Evolutionary conservation across 78 protist genomes (phyloP), one percentile per base, ranked within the genome.

Genomic region (Planoprotostelium fungivorum): DNA sequence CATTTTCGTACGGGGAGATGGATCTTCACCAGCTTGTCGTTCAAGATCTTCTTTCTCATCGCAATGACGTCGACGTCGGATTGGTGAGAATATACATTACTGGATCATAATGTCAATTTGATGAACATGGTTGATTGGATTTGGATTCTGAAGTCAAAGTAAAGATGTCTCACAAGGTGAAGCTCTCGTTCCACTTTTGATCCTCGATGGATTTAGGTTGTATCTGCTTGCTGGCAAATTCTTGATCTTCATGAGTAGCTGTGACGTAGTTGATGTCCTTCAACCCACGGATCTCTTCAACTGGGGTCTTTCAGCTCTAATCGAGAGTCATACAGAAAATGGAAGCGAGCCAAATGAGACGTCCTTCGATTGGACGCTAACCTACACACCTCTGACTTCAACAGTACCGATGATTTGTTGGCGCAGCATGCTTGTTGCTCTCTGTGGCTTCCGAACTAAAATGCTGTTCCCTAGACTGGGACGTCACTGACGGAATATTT

Each of bases 341-440:
- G 16, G 73, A 51, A 16, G 73, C 73, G n/a, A n/a, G n/a, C n/a
- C n/a, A n/a, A n/a, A n/a, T n/a, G n/a, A n/a, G n/a, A n/a, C n/a
- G n/a, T n/a, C n/a, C n/a, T n/a, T n/a, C n/a, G n/a, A n/a, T n/a
- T n/a, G n/a, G n/a, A n/a, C n/a, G n/a, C n/a, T n/a, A n/a, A n/a
- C n/a, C n/a, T 51, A 16, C 5, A 25, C 16, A 51, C 73, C 73
- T 51, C 16, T 51, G 73, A 51, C 73, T 51, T 51, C 73, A 16
- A 51, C 73, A 16, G 5, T 51, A 25, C 73, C 73, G 73, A 51
- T 51, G 73, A 51, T 51, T 16, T 51, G 73, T 51, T 51, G 73
- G 73, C 73, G 73, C 73, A 51, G 73, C 73, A 51, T 51, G 73
- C 73, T 51, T n/a, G n/a, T n/a, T n/a, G n/a, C n/a, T n/a, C n/a